A percentile compares a stretch with the other conserved stretches of the same genome.
These are phyloP conservation scores for Catenaria anguillulae DNA, from an alignment of 371 early-diverging fungal genomes.

Conservation along the genomic window DNA sequence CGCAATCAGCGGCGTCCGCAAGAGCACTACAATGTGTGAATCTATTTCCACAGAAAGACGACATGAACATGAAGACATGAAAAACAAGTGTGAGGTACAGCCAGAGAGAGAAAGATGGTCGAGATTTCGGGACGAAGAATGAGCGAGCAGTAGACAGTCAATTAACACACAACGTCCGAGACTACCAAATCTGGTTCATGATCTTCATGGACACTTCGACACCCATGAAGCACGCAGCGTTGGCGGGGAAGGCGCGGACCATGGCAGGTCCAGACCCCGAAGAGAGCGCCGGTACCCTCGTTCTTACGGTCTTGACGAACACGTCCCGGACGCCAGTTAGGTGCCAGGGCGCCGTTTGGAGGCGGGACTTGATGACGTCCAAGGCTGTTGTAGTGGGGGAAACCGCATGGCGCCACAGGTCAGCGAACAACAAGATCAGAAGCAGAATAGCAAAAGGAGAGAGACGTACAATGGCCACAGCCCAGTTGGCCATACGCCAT, in stretches of 20 bases:
- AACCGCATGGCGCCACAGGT: no score
- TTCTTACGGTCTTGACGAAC: conserved; percentile 53
- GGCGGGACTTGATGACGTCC: conserved; percentile 91
- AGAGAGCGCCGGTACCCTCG: conserved; percentile 85
- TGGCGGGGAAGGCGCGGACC: conserved; percentile 89
- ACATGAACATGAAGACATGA: no score
- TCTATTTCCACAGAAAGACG: no score
- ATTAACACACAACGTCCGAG: no score
- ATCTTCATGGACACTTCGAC: conserved; percentile 6
- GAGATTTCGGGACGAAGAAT: no score
- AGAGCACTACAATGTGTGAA: no score
- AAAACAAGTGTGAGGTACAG: no score
- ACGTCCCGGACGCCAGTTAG: conserved; percentile 65
- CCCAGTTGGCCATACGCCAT: conserved; percentile 41
- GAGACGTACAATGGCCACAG: conserved; percentile 21
- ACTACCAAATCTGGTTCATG: conserved; percentile 6
- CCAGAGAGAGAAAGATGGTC: no score
- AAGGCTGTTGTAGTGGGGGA: conserved; percentile 35
- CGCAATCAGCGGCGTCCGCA: no score
- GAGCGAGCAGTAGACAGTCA: no score
- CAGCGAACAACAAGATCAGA: no score
- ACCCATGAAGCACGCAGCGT: conserved; percentile 39
- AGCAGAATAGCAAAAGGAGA: neutral
- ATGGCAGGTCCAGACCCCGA: conserved; percentile 95
- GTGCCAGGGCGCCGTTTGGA: conserved; percentile 92